A percentile compares a stretch with the other conserved stretches of the same genome.
Evolutionary conservation across 805 yeast species (phyloP).

Genomic region (Geotrichum ghanense): DNA sequence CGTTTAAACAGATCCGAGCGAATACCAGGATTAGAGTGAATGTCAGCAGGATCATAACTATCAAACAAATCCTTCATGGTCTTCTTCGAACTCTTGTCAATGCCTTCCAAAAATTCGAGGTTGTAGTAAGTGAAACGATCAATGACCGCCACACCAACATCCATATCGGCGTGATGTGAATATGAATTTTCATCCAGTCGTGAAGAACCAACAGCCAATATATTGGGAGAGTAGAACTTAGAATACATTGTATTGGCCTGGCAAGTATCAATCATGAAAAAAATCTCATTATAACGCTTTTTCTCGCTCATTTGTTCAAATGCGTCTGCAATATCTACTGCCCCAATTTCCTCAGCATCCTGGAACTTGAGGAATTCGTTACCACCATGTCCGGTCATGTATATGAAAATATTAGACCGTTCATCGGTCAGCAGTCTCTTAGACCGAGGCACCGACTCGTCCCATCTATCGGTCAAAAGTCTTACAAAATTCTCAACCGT

Average conservation of each 20-base stretch:
- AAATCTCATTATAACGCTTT: conserved; percentile 86
- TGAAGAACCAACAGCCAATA: conserved; percentile 87
- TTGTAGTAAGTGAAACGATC: conserved; percentile 92
- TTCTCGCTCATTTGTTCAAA: conserved; percentile 95
- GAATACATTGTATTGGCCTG: conserved; percentile 98
- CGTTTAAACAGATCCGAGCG: conserved; percentile 67
- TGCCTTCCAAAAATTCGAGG: conserved; percentile 73
- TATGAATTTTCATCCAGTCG: conserved; percentile 80
- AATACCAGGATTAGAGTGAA: conserved; percentile 91
- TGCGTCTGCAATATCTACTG: conserved; percentile 94
- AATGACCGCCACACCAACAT: conserved; percentile 94
- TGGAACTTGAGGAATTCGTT: conserved; percentile 94
- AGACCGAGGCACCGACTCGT: conserved; percentile 83
- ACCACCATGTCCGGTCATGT: conserved; percentile 98
- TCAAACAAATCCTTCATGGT: conserved; percentile 80
- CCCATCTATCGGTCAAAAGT: conserved; percentile 90
- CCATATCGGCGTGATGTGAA: conserved; percentile 91
- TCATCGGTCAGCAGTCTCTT: conserved; percentile 88
- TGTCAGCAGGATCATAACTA: conserved; percentile 70
- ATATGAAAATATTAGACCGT: conserved; percentile 84
- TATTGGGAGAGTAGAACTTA: conserved; percentile 81
- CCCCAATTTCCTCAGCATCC: conserved; percentile 95
- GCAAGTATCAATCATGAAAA: conserved; percentile 97
- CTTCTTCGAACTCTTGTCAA: conserved; percentile 60
- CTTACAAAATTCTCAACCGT: conserved; percentile 96